Evolutionary conservation across 1,139 yeast genomes (phyloP).

Genomic region (Debaryomyces psychrophilus): DNA sequence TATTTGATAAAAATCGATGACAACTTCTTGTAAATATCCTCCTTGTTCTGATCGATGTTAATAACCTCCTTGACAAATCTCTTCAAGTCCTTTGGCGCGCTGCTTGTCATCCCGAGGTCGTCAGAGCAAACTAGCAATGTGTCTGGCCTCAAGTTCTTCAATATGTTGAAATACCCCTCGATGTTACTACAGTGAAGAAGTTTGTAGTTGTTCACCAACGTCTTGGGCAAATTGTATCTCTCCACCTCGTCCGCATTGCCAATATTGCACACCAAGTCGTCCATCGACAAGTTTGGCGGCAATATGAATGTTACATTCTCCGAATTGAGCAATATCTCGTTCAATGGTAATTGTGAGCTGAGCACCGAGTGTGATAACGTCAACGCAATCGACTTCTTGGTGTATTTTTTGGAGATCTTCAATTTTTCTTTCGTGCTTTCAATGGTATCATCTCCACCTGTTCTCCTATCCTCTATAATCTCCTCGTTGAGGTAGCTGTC

Average conservation of each 20-base stretch:
- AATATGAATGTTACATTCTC: conserved; percentile 51
- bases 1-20: conserved; percentile 27
- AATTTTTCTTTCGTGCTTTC: conserved; percentile 10
- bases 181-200: conserved; percentile 45
- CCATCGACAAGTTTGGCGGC: conserved; percentile 49
- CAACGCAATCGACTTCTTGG: conserved; percentile 43
- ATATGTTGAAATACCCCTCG: conserved; percentile 45
- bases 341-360: conserved; percentile 42
- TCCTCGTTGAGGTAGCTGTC: conserved; percentile 20
- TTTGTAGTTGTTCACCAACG: conserved; percentile 40
- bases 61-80: conserved; percentile 45
- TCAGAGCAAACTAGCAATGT: conserved; percentile 46
- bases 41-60: conserved; percentile 37
- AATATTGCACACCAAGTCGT: conserved; percentile 36
- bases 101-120: conserved; percentile 42
- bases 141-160: conserved; percentile 49
- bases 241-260: conserved; percentile 13
- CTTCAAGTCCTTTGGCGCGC: conserved; percentile 41
- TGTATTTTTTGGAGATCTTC: conserved; percentile 26
- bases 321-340: conserved; percentile 40
- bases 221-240: conserved; percentile 21
- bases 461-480: conserved; percentile 9
- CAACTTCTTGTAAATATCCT: conserved; percentile 32
- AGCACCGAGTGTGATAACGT: conserved; percentile 49
- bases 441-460: conserved; percentile 5